Evolutionary conservation across 2,329 filamentous ascomycete genomes (phyloP).

Genomic region (Decorospora gaudefroyi): DNA sequence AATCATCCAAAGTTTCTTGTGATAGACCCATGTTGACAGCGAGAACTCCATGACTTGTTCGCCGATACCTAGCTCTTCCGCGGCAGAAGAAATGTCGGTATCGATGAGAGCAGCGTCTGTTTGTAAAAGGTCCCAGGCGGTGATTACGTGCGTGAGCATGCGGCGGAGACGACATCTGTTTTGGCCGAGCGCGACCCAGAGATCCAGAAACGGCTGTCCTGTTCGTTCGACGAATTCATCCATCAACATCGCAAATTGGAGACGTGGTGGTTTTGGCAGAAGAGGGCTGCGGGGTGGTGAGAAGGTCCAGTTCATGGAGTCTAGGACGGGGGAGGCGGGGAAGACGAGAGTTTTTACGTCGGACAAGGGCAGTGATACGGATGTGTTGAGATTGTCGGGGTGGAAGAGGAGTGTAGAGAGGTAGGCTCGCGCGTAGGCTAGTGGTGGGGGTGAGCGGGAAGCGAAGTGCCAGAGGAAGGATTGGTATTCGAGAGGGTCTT

Average conservation of each 20-base stretch:
- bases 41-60: slow-evolving; percentile 67
- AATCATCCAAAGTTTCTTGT: slow-evolving; percentile 88
- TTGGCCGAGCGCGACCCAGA: slow-evolving; percentile 82
- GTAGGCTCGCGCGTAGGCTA: slow-evolving; percentile 80
- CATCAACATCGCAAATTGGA: slow-evolving; percentile 69
- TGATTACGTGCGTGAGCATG: slow-evolving; percentile 80
- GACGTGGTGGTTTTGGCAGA: slow-evolving; percentile 70
- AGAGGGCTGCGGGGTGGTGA: slow-evolving; percentile 56
- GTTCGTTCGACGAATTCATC: slow-evolving; percentile 66
- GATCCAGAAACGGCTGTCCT: slow-evolving; percentile 75
- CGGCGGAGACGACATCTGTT: slow-evolving; percentile 89
- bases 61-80: slow-evolving; percentile 34
- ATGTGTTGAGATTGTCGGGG: slow-evolving; percentile 64
- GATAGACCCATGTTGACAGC: slow-evolving; percentile 84
- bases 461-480: slow-evolving; percentile 76
- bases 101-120: slow-evolving; percentile 63
- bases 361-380: slow-evolving; percentile 76
- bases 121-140: slow-evolving; percentile 84
- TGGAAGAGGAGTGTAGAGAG: slow-evolving; percentile 76
- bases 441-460: slow-evolving; percentile 77
- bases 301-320: slow-evolving; percentile 74
- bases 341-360: slow-evolving; percentile 80
- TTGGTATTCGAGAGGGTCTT: slow-evolving; percentile 49
- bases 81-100: slow-evolving; percentile 49
- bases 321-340: slow-evolving; percentile 70